Percentiles rank a stretch among this genome's conserved stretches.
phyloP scores from a whole-genome alignment of 2,329 filamentous ascomycete genomes.

The Nemania sp. region DNA sequence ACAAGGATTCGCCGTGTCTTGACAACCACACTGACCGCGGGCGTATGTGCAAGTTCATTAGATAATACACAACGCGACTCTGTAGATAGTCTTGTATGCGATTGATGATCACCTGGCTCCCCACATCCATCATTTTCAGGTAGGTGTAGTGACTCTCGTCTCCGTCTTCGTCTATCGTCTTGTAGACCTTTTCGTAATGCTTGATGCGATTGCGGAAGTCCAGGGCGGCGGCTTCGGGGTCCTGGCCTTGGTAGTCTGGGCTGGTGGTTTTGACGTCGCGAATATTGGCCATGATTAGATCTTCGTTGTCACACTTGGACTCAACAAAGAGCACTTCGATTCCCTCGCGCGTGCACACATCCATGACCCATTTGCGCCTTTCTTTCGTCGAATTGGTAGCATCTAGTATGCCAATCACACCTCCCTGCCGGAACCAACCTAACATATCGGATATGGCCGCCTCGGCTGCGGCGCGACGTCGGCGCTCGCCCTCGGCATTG shows the following conservation, averaged over 20 bases:
- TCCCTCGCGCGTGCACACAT: conserved; percentile 72
- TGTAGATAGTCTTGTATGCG: conserved; percentile 95
- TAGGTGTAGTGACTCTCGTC: conserved; percentile 90
- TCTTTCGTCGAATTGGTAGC: conserved; percentile 95
- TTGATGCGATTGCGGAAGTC: conserved; percentile 94
- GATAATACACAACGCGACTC: conserved; percentile 94
- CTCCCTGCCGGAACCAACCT: conserved; percentile 81
- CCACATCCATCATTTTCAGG: conserved; percentile 95
- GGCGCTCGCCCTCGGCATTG: conserved; percentile 87
- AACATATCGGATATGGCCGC: conserved; percentile 93
- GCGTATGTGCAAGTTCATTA: conserved; percentile 98
- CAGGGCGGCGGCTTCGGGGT: conserved; percentile 85
- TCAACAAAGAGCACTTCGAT: conserved; percentile 96
- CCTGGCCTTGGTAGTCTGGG: conserved; percentile 91
- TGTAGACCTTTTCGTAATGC: conserved; percentile 97
- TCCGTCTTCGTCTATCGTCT: conserved; percentile 79
- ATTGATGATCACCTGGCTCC: conserved; percentile 96
- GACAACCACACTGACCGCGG: conserved; percentile 96
- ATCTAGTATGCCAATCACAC: conserved; percentile 90
- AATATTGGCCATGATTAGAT: conserved; percentile 97
- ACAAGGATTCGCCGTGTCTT: conserved; percentile 90
- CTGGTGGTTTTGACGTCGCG: conserved; percentile 96
- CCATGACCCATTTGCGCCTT: conserved; percentile 86
- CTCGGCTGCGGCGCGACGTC: conserved; percentile 85
- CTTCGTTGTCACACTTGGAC: conserved; percentile 94